phyloP scores from a whole-genome alignment of 306 rosid species.

The Cucumis melo region DNA sequence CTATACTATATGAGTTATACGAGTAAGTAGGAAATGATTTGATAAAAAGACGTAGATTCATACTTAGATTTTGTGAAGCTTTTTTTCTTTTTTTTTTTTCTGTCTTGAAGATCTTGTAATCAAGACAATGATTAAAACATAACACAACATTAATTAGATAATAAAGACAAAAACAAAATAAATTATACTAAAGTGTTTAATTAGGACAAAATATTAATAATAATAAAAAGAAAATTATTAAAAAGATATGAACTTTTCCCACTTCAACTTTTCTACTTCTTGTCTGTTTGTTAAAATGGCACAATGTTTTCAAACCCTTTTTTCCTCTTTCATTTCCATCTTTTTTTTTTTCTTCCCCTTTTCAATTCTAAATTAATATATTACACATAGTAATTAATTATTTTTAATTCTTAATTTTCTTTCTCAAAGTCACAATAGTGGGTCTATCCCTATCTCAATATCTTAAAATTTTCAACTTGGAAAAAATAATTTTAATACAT shows the following conservation, averaged over 20 bases:
- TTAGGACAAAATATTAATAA: neutral
- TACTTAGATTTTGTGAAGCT: too few relatives aligned
- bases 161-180: neutral
- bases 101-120: too few relatives aligned
- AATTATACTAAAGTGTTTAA: neutral
- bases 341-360: neutral
- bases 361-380: neutral
- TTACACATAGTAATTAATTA: too few relatives aligned
- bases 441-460: neutral
- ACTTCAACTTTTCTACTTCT: neutral
- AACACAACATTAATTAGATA: neutral
- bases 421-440: neutral
- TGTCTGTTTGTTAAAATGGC: conserved; percentile 1
- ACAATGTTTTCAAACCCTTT: conserved; percentile 2
- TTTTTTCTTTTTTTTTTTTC: too few relatives aligned
- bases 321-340: neutral
- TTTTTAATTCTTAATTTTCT: too few relatives aligned
- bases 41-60: too few relatives aligned
- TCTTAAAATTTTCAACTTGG: neutral
- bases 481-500: neutral
- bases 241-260: neutral
- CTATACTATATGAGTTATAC: too few relatives aligned
- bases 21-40: too few relatives aligned
- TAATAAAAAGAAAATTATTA: neutral
- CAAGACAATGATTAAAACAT: too few relatives aligned